These are phyloP conservation scores for Byssothecium circinans DNA, from an alignment of 2,329 filamentous ascomycete genomes.

Conservation along the genomic window DNA sequence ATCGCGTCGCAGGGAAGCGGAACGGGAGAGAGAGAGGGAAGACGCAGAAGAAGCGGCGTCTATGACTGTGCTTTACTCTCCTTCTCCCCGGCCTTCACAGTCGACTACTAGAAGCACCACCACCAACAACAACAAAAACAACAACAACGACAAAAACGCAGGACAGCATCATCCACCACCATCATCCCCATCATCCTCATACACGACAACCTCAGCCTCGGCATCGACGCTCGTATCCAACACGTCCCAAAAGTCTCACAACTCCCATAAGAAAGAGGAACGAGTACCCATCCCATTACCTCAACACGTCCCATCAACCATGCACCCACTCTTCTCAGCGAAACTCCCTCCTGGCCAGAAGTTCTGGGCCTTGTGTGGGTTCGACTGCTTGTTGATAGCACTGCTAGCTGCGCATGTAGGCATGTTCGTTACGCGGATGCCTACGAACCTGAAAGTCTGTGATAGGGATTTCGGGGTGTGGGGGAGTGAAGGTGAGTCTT, in stretches of 20 bases:
- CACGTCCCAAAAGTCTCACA: too few relatives aligned
- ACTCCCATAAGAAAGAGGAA: neutral
- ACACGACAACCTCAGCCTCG: too few relatives aligned
- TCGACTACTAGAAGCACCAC: too few relatives aligned
- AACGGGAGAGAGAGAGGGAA: neutral
- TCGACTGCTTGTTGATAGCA: conserved; percentile 8
- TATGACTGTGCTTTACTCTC: neutral
- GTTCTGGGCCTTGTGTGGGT: conserved; percentile 4
- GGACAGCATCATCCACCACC: too few relatives aligned
- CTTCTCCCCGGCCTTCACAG: neutral
- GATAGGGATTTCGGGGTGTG: neutral
- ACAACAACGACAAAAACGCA: too few relatives aligned
- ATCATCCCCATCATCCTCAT: too few relatives aligned
- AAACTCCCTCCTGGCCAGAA: neutral
- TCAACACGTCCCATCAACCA: neutral
- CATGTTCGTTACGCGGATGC: conserved; percentile 12
- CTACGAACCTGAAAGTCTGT: conserved; percentile 9
- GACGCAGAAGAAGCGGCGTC: neutral
- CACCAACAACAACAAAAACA: too few relatives aligned
- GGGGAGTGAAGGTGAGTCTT: neutral
- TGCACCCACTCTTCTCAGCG: conserved; percentile 6
- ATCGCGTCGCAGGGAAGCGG: neutral
- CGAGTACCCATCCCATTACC: too few relatives aligned
- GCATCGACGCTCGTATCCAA: too few relatives aligned
- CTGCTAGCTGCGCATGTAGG: conserved; percentile 11